Conservation (phyloP, 2,329 filamentous ascomycete genomes). For the Scopulariopsis brevicaulis region DNA sequence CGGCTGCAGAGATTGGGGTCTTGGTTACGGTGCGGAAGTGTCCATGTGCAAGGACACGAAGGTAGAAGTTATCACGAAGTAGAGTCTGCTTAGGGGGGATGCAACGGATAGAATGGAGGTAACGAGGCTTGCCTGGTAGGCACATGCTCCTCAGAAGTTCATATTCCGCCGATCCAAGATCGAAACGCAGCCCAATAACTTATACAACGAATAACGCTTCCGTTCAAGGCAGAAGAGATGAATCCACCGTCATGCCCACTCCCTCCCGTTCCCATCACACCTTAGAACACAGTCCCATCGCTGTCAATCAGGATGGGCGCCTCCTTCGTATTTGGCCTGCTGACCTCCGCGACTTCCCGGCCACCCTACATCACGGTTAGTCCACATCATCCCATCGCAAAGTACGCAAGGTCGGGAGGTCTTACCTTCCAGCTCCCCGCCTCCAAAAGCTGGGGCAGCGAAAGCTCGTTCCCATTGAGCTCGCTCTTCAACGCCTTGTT, state of each 20-base stretch:
- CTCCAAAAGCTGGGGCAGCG: conserved; percentile 80
- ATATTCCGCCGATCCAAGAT: neutral
- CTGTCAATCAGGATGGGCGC: conserved; percentile 93
- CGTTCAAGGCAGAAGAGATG: no score
- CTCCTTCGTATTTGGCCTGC: conserved; percentile 89
- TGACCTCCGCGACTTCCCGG: conserved; percentile 90
- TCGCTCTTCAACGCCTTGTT: conserved; percentile 52
- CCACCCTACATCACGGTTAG: conserved; percentile 49
- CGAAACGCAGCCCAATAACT: no score
- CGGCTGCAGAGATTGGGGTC: conserved; percentile 8
- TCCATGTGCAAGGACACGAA: conserved; percentile 13
- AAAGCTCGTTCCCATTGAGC: conserved; percentile 61
- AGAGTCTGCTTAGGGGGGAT: conserved; percentile 11
- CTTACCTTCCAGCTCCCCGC: conserved; percentile 96
- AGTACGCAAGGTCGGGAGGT: neutral
- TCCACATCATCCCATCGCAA: neutral
- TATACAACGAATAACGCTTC: no score
- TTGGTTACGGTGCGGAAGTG: conserved; percentile 12
- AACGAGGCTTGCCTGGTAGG: neutral
- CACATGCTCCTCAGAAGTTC: neutral
- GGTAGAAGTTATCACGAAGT: conserved; percentile 11
- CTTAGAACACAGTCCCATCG: conserved; percentile 88
- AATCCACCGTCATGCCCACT: no score
- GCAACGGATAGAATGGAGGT: conserved; percentile 9
- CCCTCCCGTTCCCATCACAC: neutral